Evolutionary conservation across 225 moss, liverwort and hornwort genomes (phyloP).

Genomic region (Bryoerythrophyllum caledonicum): DNA sequence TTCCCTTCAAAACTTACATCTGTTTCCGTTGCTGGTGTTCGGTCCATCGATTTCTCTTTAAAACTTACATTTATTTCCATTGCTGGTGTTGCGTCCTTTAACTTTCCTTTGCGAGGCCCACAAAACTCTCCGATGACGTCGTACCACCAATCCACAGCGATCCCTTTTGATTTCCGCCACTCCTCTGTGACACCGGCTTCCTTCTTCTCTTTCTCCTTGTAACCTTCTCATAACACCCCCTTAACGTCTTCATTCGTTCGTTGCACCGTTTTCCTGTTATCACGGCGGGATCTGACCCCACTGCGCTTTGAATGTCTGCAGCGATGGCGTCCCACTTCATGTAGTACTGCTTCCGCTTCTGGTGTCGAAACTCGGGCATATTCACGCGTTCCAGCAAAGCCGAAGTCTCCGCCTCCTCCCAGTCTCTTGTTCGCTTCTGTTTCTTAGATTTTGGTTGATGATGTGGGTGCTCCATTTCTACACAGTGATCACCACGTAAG

Average conservation of each 20-base stretch:
- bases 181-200: background rate
- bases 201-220: background rate
- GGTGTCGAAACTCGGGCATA: background rate
- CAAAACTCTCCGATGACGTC: background rate
- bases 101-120: background rate
- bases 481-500: background rate
- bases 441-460: no score
- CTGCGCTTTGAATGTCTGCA: background rate
- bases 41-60: background rate
- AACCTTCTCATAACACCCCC: background rate
- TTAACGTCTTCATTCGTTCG: constrained; percentile 1
- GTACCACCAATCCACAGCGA: background rate
- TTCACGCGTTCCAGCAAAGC: background rate
- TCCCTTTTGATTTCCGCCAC: background rate
- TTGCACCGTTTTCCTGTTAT: constrained; percentile 7
- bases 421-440: no score
- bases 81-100: background rate
- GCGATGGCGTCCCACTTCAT: constrained; percentile 2
- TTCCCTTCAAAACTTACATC: background rate
- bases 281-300: background rate
- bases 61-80: background rate
- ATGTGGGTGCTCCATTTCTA: background rate
- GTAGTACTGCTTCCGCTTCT: background rate
- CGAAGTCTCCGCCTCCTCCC: no score
- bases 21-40: background rate